Evolutionary conservation across 2,329 filamentous ascomycete species (phyloP), one percentile per base, ranked within the genome.

Genomic region (Nemania diffusa): DNA sequence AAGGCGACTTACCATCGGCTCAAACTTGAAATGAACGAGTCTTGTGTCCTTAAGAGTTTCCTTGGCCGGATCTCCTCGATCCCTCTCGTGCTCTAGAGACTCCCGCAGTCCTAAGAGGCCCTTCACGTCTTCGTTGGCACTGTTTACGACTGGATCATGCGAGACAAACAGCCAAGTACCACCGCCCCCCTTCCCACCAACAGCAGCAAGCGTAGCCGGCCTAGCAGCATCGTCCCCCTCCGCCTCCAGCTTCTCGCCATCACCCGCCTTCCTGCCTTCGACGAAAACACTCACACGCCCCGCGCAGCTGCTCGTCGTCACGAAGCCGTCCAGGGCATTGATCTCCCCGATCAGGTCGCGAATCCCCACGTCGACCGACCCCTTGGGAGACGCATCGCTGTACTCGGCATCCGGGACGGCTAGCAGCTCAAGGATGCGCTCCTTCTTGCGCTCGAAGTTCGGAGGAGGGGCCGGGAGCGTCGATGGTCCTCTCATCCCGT

Each of bases 261-360:
- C 32, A 40, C 34, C 74, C 17, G 79, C 81, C 74, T 88, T 91
- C 51, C 82, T 82, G 0, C 94, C 94, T 81, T 97, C 95, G 0
- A 97, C 83, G 75, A 97, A 98, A 3, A 97, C 92, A 71, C 92
- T 94, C 53, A 97, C 87, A 59, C 95, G 85, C 0, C 95, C 95
- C 1, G 93, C 92, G 78, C 95, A 98, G 79, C 94, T 97, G 80
- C 94, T 97, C 2, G 94, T 97, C 1, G 95, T 97, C 37, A 97
- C 93, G 46, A 94, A 87, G 1, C 92, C 93, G 1, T 90, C 86
- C 5, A 91, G 76, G 1, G 74, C 78, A 79, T 98, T 98, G 77
- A 98, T 91, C 72, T 91, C 88, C 57, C 86, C 84, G 68, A 98
- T 94, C 61, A 97, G 83, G 24, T 90, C 85, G 53, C 90, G 87